phyloP scores from a whole-genome alignment of 768 basidiomycete genomes.

The Tephrocybe sp. region DNA sequence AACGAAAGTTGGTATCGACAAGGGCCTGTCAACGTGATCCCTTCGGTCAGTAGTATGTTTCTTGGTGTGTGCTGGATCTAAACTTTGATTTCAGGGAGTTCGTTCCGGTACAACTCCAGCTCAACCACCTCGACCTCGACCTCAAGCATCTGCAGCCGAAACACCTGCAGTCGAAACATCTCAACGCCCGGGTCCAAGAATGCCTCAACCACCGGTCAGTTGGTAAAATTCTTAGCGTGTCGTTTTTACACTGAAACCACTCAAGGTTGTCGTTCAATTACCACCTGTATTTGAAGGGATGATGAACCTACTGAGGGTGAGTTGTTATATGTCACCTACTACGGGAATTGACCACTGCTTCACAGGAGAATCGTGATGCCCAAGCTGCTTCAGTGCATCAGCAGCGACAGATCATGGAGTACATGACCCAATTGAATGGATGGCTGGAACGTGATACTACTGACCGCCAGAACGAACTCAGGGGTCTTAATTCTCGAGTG shows the following conservation, averaged over 20 bases:
- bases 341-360: constrained; percentile 6
- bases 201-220: constrained; percentile 59
- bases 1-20: constrained; percentile 33
- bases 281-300: constrained; percentile 68
- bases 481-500: constrained; percentile 63
- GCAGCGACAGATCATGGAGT: constrained; percentile 77
- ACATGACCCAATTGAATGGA: constrained; percentile 72
- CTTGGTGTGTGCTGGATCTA: not conserved
- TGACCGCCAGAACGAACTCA: constrained; percentile 75
- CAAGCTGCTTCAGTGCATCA: constrained; percentile 77
- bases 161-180: constrained; percentile 20
- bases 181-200: constrained; percentile 27
- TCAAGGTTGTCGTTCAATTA: constrained; percentile 60
- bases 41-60: not conserved
- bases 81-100: not conserved
- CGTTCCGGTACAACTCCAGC: not conserved
- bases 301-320: constrained; percentile 66
- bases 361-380: constrained; percentile 73
- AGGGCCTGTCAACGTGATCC: not conserved
- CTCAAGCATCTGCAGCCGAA: constrained; percentile 19
- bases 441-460: constrained; percentile 81
- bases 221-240: not conserved
- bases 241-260: not conserved
- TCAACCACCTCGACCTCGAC: not conserved
- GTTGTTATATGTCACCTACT: constrained; percentile 16